Base-by-base conservation (phyloP, 371 early-diverging fungal species). In the Saksenaea vasiformis region DNA sequence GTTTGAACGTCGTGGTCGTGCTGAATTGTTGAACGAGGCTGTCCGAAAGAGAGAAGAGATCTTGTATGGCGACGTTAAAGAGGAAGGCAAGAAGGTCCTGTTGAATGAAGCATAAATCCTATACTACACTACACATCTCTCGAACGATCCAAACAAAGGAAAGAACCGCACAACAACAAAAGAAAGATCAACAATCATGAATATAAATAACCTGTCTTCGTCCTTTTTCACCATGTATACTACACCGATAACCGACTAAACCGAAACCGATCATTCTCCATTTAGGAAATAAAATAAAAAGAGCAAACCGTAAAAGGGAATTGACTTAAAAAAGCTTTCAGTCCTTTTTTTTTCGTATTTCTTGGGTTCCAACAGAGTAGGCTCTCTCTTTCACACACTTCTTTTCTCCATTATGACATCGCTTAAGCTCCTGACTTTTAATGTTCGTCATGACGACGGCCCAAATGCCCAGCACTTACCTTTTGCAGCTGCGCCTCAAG, bases 1-100 rank as follows among this genome's bases (percentile, higher is more conserved):
- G 34, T 83, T 67, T 65, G 83, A 83, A 61, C 80, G 83, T 57
- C 76, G 83, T 61, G 83, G 83, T 37, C 74, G 83, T 61, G 78
- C 76, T 36, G 70, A 76, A 19, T 64, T 72, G 44, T 69, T 83
- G 27, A 80, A 78, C 38, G 74, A 71, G 39, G 70, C 76, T 3
- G 76, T 75, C 3, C 76, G 77, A 61, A 71, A 69, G 62, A 60
- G 80, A 56, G 79, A 79, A 22, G 78, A 83, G 36, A 26, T 79
- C 3, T 54, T 83, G 53, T 79, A 83, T 43, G 83, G 80, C 27
- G 62, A 67, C 47, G 62, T 64, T 24, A 28, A 56, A 1, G 65
- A 65, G 34, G 58, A 71, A 53, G 24, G 38, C 54, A 62, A 62
- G 54, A 62, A 58, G 37, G 58, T 58, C n/a, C 9, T 58, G 13